Percentiles rank a stretch among this genome's conserved stretches.
Conservation (phyloP, 176 grass and related monocot species). For the Pontederia crassipes region DNA sequence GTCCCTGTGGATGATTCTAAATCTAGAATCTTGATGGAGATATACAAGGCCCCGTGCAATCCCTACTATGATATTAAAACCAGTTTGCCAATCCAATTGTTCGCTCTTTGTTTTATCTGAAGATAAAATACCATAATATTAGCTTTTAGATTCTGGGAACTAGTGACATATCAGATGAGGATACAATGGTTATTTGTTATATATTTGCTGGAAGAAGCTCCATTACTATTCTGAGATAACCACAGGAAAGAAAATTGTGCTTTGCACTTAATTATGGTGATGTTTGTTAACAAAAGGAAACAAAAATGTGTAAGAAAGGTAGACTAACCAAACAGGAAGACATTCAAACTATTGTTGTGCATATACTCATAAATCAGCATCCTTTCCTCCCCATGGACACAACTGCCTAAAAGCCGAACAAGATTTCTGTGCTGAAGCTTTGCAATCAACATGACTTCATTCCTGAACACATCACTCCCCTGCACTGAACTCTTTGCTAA, state of each 20-base stretch:
- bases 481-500: neutral
- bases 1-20: conserved; percentile 9
- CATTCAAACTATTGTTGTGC: conserved; percentile 2
- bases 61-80: conserved; percentile 6
- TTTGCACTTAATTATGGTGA: too few relatives aligned
- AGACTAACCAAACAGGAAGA: neutral
- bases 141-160: neutral
- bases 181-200: too few relatives aligned
- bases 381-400: conserved; percentile 7
- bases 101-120: conserved; percentile 3
- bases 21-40: conserved; percentile 14
- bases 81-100: conserved; percentile 4
- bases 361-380: conserved; percentile 8
- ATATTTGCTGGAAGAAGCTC: too few relatives aligned
- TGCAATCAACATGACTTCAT: conserved; percentile 2
- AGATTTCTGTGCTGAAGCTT: conserved; percentile 14
- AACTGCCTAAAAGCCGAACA: conserved; percentile 3
- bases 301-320: neutral
- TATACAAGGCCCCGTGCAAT: conserved; percentile 8
- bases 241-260: too few relatives aligned
- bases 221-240: too few relatives aligned
- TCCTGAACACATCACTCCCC: conserved; percentile 3
- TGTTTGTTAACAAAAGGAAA: neutral
- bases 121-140: neutral
- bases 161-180: too few relatives aligned